Conservation (phyloP, 2,329 filamentous ascomycete genomes). For the Beauveria caledonica region DNA sequence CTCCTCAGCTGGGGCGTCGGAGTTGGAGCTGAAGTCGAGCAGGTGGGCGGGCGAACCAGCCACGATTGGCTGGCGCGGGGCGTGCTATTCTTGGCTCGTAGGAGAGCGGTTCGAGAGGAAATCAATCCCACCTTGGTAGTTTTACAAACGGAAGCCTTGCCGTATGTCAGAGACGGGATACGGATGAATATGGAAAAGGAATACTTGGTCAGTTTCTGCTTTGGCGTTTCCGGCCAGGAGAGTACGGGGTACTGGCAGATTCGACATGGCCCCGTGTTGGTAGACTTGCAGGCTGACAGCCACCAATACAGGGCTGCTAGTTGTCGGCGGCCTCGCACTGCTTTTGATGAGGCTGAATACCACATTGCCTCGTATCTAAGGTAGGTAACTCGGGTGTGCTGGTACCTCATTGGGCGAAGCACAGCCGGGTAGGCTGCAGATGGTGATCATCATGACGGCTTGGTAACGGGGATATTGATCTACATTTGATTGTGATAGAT, state of each 20-base stretch:
- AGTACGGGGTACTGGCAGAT: background rate
- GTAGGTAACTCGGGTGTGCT: background rate
- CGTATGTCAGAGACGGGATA: background rate
- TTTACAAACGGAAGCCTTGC: background rate
- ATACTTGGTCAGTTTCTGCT: too few species aligned
- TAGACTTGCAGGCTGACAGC: background rate
- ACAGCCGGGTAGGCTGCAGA: background rate
- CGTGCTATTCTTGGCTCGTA: constrained; percentile 1
- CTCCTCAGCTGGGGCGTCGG: background rate
- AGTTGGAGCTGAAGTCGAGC: background rate
- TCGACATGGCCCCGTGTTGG: background rate
- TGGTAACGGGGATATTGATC: background rate
- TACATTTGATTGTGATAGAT: background rate
- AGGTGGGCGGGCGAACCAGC: constrained; percentile 2
- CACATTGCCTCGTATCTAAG: constrained; percentile 2
- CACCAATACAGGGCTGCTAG: background rate
- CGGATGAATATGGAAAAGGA: too few species aligned
- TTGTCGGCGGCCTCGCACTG: constrained; percentile 1
- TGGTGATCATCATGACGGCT: background rate
- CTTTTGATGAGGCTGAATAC: background rate
- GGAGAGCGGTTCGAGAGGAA: background rate
- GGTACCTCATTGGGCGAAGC: background rate
- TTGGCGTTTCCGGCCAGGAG: background rate
- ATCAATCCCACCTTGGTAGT: background rate
- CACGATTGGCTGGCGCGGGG: constrained; percentile 2